phyloP scores from a whole-genome alignment of 1,139 yeast species.

The Hemisphaericaspora xylofermentans region DNA sequence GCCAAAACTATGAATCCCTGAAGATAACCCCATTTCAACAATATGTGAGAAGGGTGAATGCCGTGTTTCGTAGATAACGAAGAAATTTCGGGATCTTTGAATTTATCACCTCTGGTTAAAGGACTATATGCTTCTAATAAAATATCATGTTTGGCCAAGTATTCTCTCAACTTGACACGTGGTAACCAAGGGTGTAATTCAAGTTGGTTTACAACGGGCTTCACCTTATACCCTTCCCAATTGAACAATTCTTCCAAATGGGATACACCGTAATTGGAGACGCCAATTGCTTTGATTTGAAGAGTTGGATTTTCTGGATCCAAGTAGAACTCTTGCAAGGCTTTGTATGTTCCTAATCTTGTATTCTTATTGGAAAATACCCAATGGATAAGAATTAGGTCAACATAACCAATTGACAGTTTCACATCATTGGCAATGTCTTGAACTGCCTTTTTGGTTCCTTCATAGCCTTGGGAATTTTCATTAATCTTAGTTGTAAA shows the following conservation, averaged over 20 bases:
- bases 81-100: conserved; percentile 50
- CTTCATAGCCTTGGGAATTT: conserved; percentile 57
- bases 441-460: conserved; percentile 54
- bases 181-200: conserved; percentile 52
- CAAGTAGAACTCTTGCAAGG: conserved; percentile 36
- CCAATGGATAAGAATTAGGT: conserved; percentile 38
- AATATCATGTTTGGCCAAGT: conserved; percentile 38
- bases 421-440: conserved; percentile 32
- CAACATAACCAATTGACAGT: conserved; percentile 45
- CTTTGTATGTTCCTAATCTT: conserved; percentile 40
- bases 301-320: conserved; percentile 29
- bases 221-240: conserved; percentile 34
- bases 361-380: conserved; percentile 30
- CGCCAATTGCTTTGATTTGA: conserved; percentile 40
- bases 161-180: conserved; percentile 36
- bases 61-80: conserved; percentile 25
- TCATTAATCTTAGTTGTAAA: conserved; percentile 63
- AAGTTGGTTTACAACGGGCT: conserved; percentile 44
- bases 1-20: conserved; percentile 73
- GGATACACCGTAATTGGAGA: conserved; percentile 38
- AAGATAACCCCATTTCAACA: conserved; percentile 38
- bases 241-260: conserved; percentile 37
- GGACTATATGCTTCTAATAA: conserved; percentile 71
- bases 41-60: conserved; percentile 27
- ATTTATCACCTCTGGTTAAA: conserved; percentile 58